These are phyloP conservation scores for Salvia rosmarinus DNA, from an alignment of 257 asterid species.

Conservation along the genomic window DNA sequence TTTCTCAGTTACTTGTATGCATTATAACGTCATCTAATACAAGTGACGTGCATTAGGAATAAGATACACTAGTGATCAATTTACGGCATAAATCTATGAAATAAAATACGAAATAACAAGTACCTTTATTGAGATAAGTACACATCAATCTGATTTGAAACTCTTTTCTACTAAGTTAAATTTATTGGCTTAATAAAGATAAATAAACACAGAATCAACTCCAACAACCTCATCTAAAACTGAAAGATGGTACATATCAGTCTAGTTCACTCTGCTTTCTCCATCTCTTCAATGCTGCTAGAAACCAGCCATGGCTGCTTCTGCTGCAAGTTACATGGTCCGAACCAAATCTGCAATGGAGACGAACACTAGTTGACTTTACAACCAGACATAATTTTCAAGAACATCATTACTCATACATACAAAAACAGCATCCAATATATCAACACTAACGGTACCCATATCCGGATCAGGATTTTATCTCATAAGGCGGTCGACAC, in stretches of 20 bases:
- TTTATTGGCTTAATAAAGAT: conserved; percentile 20
- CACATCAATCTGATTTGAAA: conserved; percentile 12
- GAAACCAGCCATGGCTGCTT: conserved; percentile 14
- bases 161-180: conserved; percentile 23
- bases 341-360: conserved; percentile 29
- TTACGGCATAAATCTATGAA: too few species aligned
- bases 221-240: conserved; percentile 35
- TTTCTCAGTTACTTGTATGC: too few species aligned
- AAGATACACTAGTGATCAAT: too few species aligned
- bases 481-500: background rate
- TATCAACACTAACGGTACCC: background rate
- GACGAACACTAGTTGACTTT: background rate
- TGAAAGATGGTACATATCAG: conserved; percentile 23
- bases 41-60: too few species aligned
- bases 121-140: conserved; percentile 26
- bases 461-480: background rate
- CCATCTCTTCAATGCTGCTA: conserved; percentile 27
- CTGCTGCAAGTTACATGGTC: conserved; percentile 8
- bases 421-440: background rate
- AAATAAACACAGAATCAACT: background rate
- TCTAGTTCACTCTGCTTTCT: conserved; percentile 29
- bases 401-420: background rate
- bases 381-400: background rate
- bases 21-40: too few species aligned
- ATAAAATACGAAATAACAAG: conserved; percentile 1